Evolutionary conservation across 2,329 filamentous ascomycete genomes (phyloP), one percentile per base, ranked within the genome.

Genomic region (Diaporthe longicolla): DNA sequence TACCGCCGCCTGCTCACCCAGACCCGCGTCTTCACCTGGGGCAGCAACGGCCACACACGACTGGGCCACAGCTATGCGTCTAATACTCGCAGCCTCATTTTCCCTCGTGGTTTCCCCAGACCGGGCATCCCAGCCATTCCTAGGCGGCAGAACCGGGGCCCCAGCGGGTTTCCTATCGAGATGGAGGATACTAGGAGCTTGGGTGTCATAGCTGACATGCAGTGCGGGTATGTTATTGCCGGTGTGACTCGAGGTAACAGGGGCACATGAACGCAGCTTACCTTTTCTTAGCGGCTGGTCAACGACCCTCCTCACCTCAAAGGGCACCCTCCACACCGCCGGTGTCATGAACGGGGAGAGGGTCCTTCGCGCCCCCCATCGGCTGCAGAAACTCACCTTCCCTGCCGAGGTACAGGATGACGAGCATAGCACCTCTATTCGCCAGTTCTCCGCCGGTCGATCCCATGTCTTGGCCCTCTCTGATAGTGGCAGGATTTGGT

Each of bases 1-100:
- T 66, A 66, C 63, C 45, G 63, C 45, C 63, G 63, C 21, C 45
- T 66, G 21, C 63, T 66, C 45, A 66, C 63, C 0, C 63, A 66
- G 45, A 66, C 45, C 26, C 45, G 63, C 0, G 63, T 66, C 17
- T 66, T 52, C 45, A 66, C 63, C 45, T 66, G 63, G 63, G 63
- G 63, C 1, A 66, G 45, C 63, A 66, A 66, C 63, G 63, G 63
- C 29, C 43, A 52, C 45, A 52, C 29, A 13, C 8, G 63, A 52
- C 63, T 66, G 4, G 63, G 63, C 29, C 63, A 52, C 29, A 50
- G 45, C 63, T 37, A 66, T 21, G 45, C 45, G 1, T 29, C 61
- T 0, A 29, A 66, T 19, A 29, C 63, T 4, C 63, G 24, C 29
- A 15, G 29, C 45, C 45, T 52, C 17, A 50, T 66, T 29, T 7